phyloP scores from a whole-genome alignment of 1,284 basidiomycete species.

The Austroboletus novae-zelandiae region DNA sequence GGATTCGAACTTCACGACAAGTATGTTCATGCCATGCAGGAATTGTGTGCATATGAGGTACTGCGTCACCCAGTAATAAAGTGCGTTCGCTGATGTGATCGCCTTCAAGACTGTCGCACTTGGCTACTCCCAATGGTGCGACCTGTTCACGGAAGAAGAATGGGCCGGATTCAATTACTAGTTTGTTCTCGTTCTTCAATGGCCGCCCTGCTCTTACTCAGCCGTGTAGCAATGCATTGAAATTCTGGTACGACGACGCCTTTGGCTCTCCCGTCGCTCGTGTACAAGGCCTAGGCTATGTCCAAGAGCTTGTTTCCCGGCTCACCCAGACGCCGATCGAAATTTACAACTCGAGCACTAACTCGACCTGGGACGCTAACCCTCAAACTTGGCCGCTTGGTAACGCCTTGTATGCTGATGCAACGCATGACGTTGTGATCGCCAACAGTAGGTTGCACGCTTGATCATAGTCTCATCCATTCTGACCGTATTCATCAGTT shows the following conservation, averaged over 20 bases:
- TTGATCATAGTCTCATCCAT: neutral
- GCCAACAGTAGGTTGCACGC: constrained; percentile 56
- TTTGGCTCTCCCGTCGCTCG: constrained; percentile 76
- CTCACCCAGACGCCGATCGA: constrained; percentile 73
- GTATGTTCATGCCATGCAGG: constrained; percentile 69
- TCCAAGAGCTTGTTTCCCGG: constrained; percentile 79
- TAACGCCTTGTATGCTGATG: constrained; percentile 82
- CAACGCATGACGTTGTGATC: constrained; percentile 83
- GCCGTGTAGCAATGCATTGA: constrained; percentile 11
- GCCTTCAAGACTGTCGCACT: constrained; percentile 74
- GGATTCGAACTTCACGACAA: too few relatives aligned
- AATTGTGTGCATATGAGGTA: constrained; percentile 85
- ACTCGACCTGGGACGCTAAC: constrained; percentile 73
- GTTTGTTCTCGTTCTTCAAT: constrained; percentile 38
- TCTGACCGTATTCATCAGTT: constrained; percentile 32
- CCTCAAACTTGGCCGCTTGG: constrained; percentile 76
- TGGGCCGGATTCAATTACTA: constrained; percentile 88
- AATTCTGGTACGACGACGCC: constrained; percentile 69
- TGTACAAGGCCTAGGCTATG: constrained; percentile 81
- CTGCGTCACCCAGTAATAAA: neutral
- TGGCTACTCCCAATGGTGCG: constrained; percentile 88
- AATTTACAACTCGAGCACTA: constrained; percentile 73
- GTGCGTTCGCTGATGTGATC: neutral
- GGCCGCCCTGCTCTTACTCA: neutral
- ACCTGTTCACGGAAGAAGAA: constrained; percentile 85